Base-by-base conservation (phyloP, 306 rosid species). In the Lupinus albus region DNA sequence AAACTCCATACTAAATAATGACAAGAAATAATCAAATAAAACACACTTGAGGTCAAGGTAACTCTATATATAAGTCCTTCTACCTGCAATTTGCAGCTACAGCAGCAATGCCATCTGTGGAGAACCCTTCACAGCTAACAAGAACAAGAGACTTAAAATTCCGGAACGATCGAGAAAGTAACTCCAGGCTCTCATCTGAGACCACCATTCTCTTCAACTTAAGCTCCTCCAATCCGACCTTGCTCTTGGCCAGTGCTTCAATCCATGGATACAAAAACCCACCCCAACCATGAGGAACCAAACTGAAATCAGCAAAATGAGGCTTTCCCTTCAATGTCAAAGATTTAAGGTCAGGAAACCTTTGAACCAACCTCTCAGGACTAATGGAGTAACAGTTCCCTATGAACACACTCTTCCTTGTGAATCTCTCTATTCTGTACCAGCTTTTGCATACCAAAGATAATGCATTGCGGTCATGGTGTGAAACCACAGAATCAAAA, bases 221-320 rank as follows among this genome's bases (percentile, higher is more conserved):
- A 49, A 93, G 97, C 77, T 89, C 97, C 81, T 93, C 94, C 65
- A 93, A 76, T 0, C 83, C 85, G 38, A 85, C 76, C 18, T 68
- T 67, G 20, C 67, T 57, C 33, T 61, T 79, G 0, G 88, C 94
- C 7, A 93, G 70, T 12, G 86, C 86, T 66, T 88, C 87, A 82
- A 93, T 85, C 99, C 99, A 93, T 11, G 96, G 96, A 51, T 61
- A 15, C 53, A 88, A 74, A 60, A 63, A 85, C 38, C 94, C 97
- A 7, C 99, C 97, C 97, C 99, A 93, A 6, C 73, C 95, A 45
- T 77, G 52, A 16, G 96, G 98, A 15, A 93, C 96, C 89, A 89
- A 69, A 83, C 86, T 89, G 81, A 93, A 93, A 83, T 93, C 98
- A 0, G 97, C 96, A 62, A 93, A 93, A 86, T 88, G 99, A 68